Base-by-base conservation (phyloP, 352 stramenopile genomes). In the Phytopythium oedochilum region DNA sequence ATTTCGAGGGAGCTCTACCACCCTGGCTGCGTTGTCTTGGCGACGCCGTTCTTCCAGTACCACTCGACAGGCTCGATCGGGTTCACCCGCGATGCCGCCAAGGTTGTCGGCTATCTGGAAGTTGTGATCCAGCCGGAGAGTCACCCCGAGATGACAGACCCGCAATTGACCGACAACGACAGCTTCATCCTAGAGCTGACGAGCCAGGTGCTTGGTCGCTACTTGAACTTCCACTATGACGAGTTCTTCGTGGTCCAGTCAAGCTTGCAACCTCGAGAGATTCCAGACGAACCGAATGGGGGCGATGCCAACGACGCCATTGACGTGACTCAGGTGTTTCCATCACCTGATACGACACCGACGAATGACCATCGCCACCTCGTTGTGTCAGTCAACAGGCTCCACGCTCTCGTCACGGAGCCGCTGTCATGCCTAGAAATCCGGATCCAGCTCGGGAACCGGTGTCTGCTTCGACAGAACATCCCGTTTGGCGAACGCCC, bases 171-270 rank as follows among this genome's bases (percentile, higher is more conserved):
- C 10, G 75, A 75, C 23, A 92, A 89, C 43, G 83, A 92, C 51
- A 64, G 69, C 44, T 81, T 66, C 22, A 92, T 92, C 28, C 57
- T 92, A 1, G 73, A 90, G 39, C 59, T 88, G 28, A 73, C 78
- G 1, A 76, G 78, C 0, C 64, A 89, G 39, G 76, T 86, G 48
- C 71, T 92, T 14, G 75, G 77, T 3, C 71, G 80, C 20, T 90
- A 92, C 48, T 56, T 92, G 28, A 85, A 75, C 40, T 92, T 89
- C 48, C 78, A 92, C 55, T 92, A 88, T 51, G 66, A 78, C 12
- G 64, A 68, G 26, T 90, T 90, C 55, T 89, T 92, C 60, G 28
- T 59, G 1, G 68, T 86, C 17, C 36, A 64, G 3, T 53, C 58
- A 18, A 5, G 38, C 11, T 59, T 39, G 15, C 49, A 47, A 53